Evolutionary conservation across 2,329 filamentous ascomycete genomes (phyloP).

Genomic region (Fusarium devonianum): DNA sequence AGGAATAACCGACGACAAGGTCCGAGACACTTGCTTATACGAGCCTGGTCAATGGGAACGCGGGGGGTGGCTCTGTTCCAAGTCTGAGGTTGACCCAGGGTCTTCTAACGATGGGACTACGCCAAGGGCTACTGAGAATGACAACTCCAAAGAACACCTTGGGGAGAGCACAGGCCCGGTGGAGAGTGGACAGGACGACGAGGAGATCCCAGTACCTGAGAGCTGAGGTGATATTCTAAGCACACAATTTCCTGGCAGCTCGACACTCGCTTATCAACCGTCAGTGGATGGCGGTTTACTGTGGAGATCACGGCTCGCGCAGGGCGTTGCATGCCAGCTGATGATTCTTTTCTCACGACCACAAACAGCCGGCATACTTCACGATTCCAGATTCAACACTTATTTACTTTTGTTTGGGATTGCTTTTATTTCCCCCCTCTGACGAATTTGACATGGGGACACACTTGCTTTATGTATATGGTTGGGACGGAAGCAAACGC

Average conservation of each 20-base stretch:
- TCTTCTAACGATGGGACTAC: slow-evolving; percentile 37
- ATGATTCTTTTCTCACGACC: too few relatives aligned
- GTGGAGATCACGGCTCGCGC: too few relatives aligned
- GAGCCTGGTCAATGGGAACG: slow-evolving; percentile 77
- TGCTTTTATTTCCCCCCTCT: slow-evolving; percentile 1
- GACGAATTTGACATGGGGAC: slow-evolving; percentile 16
- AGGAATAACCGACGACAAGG: slow-evolving; percentile 69
- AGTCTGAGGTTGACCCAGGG: slow-evolving; percentile 14
- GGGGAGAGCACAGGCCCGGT: slow-evolving; percentile 5
- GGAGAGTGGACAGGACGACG: not conserved
- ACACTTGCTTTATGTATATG: slow-evolving; percentile 31
- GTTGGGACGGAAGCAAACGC: slow-evolving; percentile 13
- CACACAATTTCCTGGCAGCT: too few relatives aligned
- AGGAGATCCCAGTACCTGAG: not conserved
- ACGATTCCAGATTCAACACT: not conserved
- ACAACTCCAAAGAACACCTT: too few relatives aligned
- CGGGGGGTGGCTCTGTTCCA: slow-evolving; percentile 78
- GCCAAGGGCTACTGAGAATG: slow-evolving; percentile 35
- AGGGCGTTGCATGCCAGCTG: too few relatives aligned
- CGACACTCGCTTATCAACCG: too few relatives aligned
- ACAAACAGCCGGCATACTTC: too few relatives aligned
- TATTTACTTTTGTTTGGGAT: not conserved
- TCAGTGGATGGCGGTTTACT: too few relatives aligned
- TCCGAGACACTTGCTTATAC: slow-evolving; percentile 71
- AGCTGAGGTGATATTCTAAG: not conserved